Conservation (phyloP, 148 eudicot species). For the Rhododendron simsii region DNA sequence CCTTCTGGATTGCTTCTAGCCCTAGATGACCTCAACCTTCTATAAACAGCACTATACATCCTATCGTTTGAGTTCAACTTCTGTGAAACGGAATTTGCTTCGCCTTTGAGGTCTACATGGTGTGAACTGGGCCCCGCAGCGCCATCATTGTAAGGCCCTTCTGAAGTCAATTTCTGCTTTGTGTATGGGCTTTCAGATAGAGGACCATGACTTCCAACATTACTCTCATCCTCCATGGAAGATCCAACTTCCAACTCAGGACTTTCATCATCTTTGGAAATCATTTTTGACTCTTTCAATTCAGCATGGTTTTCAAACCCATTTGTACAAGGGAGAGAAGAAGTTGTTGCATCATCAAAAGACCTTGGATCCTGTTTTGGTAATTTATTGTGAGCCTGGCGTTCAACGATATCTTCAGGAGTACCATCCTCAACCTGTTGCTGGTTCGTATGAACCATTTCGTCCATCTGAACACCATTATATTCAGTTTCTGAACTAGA, state of each 20-base stretch:
- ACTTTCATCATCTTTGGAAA: conserved; percentile 19
- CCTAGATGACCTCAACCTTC: conserved; percentile 67
- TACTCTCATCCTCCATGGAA: conserved; percentile 21
- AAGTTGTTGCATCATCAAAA: conserved; percentile 18
- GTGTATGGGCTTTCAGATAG: conserved; percentile 20
- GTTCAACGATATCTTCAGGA: conserved; percentile 15
- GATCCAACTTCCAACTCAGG: conserved; percentile 15
- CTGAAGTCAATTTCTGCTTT: conserved; percentile 20
- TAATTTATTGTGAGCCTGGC: conserved; percentile 22
- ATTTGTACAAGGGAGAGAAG: conserved; percentile 19
- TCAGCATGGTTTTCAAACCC: conserved; percentile 19
- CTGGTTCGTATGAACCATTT: conserved; percentile 13
- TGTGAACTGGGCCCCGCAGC: conserved; percentile 13
- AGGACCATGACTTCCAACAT: conserved; percentile 16
- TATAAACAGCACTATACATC: conserved; percentile 83
- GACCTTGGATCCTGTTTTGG: conserved; percentile 21
- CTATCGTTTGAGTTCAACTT: conserved; percentile 43
- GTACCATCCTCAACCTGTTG: conserved; percentile 16
- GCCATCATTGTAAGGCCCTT: conserved; percentile 18
- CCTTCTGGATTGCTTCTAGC: conserved; percentile 37
- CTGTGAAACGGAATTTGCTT: conserved; percentile 24
- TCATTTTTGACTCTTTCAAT: conserved; percentile 26
- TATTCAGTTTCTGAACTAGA: conserved; percentile 17
- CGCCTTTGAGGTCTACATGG: conserved; percentile 29
- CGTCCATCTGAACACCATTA: conserved; percentile 20